Evolutionary conservation across 1,284 basidiomycete species (phyloP).

Genomic region (Marasmius oreades): DNA sequence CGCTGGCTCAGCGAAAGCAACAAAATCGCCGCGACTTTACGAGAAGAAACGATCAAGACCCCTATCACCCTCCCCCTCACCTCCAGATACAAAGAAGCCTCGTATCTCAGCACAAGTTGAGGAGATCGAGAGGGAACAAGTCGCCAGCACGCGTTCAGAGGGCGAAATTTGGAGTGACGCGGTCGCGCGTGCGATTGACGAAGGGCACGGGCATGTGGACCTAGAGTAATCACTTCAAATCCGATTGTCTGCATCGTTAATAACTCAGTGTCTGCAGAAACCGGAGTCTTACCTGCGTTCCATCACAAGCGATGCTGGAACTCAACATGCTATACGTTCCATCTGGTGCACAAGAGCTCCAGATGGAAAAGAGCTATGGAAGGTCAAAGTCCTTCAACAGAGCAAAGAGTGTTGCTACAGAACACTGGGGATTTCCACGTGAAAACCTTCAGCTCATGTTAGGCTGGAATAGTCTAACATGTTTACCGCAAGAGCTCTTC

Average conservation of each 20-base stretch:
- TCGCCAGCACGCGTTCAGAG: not conserved
- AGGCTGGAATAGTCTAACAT: constrained; percentile 41
- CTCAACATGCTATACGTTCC: not conserved
- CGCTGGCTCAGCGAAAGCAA: constrained; percentile 30
- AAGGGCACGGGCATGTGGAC: constrained; percentile 2
- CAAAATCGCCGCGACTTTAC: constrained; percentile 22
- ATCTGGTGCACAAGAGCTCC: not conserved
- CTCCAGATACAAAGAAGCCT: not conserved
- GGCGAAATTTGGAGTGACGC: not conserved
- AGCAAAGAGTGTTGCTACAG: constrained; percentile 14
- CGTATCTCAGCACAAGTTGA: not conserved
- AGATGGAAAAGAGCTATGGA: not conserved
- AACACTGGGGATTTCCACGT: constrained; percentile 26
- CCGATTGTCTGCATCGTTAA: not conserved
- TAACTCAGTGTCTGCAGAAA: not conserved
- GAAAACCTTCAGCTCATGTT: constrained; percentile 46
- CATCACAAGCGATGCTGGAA: not conserved
- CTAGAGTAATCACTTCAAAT: constrained; percentile 4
- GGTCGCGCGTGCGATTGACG: not conserved
- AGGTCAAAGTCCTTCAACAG: not conserved
- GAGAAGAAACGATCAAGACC: constrained; percentile 22
- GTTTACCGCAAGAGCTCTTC: constrained; percentile 52
- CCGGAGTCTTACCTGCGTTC: not conserved
- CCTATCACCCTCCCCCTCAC: constrained; percentile 18
- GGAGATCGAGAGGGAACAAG: not conserved